Base-by-base conservation (phyloP, 202 grass and related monocot genomes). In the Zizania palustris region DNA sequence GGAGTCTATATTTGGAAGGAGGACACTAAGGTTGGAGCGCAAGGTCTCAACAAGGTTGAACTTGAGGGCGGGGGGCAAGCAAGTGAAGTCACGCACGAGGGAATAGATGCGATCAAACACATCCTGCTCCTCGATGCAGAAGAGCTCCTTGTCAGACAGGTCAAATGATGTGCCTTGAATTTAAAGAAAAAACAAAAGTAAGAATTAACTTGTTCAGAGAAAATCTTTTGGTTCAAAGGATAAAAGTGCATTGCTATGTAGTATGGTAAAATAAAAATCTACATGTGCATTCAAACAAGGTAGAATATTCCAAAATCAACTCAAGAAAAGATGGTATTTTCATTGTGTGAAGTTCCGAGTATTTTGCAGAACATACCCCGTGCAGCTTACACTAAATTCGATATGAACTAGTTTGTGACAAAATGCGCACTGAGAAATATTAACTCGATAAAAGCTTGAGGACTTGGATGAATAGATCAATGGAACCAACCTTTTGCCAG, bases 71-170 rank as follows among this genome's bases (percentile, higher is more conserved):
- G 91, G 85, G 14, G 89, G 58, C 20, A 98, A 58, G 74, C 48
- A 80, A 35, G 72, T 79, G 72, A 98, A 98, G 60, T 83, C 87
- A 39, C 91, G 74, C 35, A 94, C 87, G 22, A 98, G 74, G 76
- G 95, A 97, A 74, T 97, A 97, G 61, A 92, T 62, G 48, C 58
- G 71, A 66, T 94, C 89, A 57, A 97, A 97, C 59, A 94, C 85
- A 65, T 94, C 95, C 79, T 90, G 95, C 42, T 94, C 95, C 84
- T 97, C 91, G 2, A 97, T 83, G 89, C 91, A 97, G 87, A 97
- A 93, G 35, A 97, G 75, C 72, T 97, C 95, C 53, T 81, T 85
- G 45, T 97, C 95, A 78, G 95, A 94, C 15, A 97, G 80, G 77
- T 97, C 95, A 69, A 97, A 97, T 16, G 88, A 91, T 54, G 85